Percentiles rank a stretch among this genome's conserved stretches.
Conservation (phyloP, 768 basidiomycete species). For the Suillus bovinus region DNA sequence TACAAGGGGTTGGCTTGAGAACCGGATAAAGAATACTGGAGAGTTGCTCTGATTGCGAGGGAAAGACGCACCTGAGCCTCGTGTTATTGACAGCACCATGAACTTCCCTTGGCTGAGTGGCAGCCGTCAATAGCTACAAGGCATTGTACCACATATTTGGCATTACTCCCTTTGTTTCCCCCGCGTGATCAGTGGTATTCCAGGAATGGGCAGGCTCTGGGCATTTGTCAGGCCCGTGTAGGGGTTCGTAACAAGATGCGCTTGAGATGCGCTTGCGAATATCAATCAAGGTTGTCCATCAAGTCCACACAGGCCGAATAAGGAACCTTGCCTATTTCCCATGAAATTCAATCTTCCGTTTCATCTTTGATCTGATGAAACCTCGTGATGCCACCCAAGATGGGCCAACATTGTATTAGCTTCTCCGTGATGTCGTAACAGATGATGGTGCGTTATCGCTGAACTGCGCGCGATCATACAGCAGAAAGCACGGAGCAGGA, state of each 20-base stretch:
- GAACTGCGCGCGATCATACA: slow-evolving; percentile 3
- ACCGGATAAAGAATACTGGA: slow-evolving; percentile 22
- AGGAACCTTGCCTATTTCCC: slow-evolving; percentile 12
- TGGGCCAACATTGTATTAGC: slow-evolving; percentile 9
- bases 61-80: slow-evolving; percentile 32
- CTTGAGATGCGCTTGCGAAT: slow-evolving; percentile 8
- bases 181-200: slow-evolving; percentile 27
- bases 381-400: slow-evolving; percentile 14
- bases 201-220: slow-evolving; percentile 8
- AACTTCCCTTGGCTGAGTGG: slow-evolving; percentile 33
- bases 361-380: slow-evolving; percentile 10
- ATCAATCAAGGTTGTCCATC: slow-evolving; percentile 14
- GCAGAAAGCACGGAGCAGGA: slow-evolving; percentile 26
- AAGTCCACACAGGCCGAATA: slow-evolving; percentile 15
- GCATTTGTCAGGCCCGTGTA: slow-evolving; percentile 21
- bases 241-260: slow-evolving; percentile 14
- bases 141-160: slow-evolving; percentile 27
- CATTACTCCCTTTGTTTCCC: slow-evolving; percentile 27
- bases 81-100: slow-evolving; percentile 31
- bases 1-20: slow-evolving; percentile 23
- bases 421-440: slow-evolving; percentile 24
- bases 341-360: slow-evolving; percentile 15
- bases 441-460: slow-evolving; percentile 15
- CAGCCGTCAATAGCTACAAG: slow-evolving; percentile 30
- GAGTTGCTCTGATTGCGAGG: slow-evolving; percentile 20